Evolutionary conservation across 1,284 basidiomycete genomes (phyloP).

Genomic region (Naganishia sp.): DNA sequence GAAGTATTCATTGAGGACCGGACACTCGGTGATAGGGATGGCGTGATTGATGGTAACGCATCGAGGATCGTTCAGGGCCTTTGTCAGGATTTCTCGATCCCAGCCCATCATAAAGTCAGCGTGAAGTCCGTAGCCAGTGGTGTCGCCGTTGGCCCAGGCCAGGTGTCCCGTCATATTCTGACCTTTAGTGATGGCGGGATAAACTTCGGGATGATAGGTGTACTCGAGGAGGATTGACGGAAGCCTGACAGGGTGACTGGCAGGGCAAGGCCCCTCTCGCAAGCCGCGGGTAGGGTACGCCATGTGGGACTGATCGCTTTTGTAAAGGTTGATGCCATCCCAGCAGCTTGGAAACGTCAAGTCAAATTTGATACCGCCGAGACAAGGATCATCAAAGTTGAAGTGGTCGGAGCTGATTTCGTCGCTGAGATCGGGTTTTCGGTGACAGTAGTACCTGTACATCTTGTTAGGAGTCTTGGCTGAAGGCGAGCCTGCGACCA

Average conservation of each 20-base stretch:
- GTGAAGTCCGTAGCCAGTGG: constrained; percentile 45
- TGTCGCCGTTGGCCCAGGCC: constrained; percentile 50
- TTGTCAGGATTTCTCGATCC: constrained; percentile 40
- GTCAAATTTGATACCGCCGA: constrained; percentile 52
- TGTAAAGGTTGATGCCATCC: constrained; percentile 54
- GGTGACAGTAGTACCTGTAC: constrained; percentile 10
- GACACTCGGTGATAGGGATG: constrained; percentile 37
- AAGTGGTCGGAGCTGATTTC: constrained; percentile 12
- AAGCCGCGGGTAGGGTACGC: constrained; percentile 36
- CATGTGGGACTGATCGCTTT: constrained; percentile 41
- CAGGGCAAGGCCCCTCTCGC: constrained; percentile 19
- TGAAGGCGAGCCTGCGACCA: constrained; percentile 43
- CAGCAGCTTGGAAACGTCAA: constrained; percentile 45
- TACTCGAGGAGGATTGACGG: constrained; percentile 45
- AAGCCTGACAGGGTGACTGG: constrained; percentile 43
- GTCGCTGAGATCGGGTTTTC: constrained; percentile 7
- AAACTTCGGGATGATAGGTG: constrained; percentile 33
- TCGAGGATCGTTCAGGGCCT: constrained; percentile 38
- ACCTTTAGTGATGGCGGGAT: constrained; percentile 9
- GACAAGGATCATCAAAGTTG: constrained; percentile 31
- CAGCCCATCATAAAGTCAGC: constrained; percentile 43
- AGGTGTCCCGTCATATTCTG: constrained; percentile 37
- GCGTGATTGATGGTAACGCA: constrained; percentile 34
- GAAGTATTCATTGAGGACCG: constrained; percentile 36
- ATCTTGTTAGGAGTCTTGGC: constrained; percentile 33